Evolutionary conservation across 192 early-diverging fungal species (phyloP).

Genomic region (Entomortierella parvispora): DNA sequence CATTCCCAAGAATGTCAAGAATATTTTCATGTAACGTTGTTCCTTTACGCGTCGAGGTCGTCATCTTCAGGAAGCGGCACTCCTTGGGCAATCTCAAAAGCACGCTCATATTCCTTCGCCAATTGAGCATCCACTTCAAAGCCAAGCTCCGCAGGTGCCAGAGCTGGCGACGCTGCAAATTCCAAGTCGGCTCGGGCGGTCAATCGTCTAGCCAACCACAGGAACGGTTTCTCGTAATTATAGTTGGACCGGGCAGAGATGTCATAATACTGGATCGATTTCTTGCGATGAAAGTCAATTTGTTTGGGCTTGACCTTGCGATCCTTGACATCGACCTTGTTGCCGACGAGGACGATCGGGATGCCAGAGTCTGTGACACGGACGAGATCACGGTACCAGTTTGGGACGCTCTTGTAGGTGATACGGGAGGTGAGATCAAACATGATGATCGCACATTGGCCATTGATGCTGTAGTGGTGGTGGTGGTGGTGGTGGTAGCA

Average conservation of each 20-base stretch:
- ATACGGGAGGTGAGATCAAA: slow-evolving; percentile 99
- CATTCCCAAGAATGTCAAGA: too few species aligned
- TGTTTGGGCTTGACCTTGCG: slow-evolving; percentile 99
- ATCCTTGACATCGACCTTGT: slow-evolving; percentile 99
- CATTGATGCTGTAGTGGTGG: slow-evolving; percentile 83
- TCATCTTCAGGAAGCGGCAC: too few species aligned
- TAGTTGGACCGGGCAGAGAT: slow-evolving; percentile 99
- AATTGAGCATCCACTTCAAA: too few species aligned
- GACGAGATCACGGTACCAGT: slow-evolving; percentile 99
- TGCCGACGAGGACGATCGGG: slow-evolving; percentile 99
- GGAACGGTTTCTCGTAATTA: slow-evolving; percentile 99
- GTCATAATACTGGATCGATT: slow-evolving; percentile 99
- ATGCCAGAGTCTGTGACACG: slow-evolving; percentile 99
- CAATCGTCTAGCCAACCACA: slow-evolving; percentile 99
- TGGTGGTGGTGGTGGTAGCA: neutral
- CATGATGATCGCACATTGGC: slow-evolving; percentile 99
- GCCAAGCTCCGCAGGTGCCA: slow-evolving; percentile 83
- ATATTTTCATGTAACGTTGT: too few species aligned
- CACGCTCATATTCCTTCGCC: too few species aligned
- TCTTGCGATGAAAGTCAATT: slow-evolving; percentile 99
- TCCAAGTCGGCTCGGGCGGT: slow-evolving; percentile 92
- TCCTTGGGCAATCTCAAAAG: too few species aligned
- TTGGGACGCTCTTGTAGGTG: slow-evolving; percentile 99
- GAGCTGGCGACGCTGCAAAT: slow-evolving; percentile 95
- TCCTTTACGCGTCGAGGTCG: too few species aligned